Conservation (phyloP, 192 early-diverging fungal genomes). For the Mortierella claussenii region DNA sequence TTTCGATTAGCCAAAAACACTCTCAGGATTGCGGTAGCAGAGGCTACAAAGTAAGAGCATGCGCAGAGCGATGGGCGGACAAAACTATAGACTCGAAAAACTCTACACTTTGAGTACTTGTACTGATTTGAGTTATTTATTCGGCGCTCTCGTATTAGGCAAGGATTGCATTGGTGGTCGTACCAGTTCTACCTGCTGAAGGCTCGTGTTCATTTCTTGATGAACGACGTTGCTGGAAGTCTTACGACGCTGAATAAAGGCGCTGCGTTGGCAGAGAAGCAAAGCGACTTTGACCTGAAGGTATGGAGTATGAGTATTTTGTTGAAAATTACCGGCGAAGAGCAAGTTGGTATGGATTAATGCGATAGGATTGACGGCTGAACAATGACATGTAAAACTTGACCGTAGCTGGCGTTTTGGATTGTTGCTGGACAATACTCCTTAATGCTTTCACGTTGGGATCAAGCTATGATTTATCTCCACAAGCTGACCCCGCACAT, state of each 20-base stretch:
- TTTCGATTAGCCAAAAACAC: slow-evolving; percentile 39
- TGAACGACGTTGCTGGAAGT: slow-evolving; percentile 32
- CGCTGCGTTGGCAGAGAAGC: slow-evolving; percentile 22
- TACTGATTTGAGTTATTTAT: too few relatives aligned
- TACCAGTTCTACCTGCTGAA: slow-evolving; percentile 44
- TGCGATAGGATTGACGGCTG: too few relatives aligned
- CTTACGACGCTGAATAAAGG: slow-evolving; percentile 30
- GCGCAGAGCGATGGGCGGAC: too few relatives aligned
- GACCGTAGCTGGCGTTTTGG: slow-evolving; percentile 43
- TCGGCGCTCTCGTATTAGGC: too few relatives aligned
- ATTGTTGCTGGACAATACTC: slow-evolving; percentile 49
- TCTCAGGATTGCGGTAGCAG: slow-evolving; percentile 12
- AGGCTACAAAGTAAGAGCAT: slow-evolving; percentile 28
- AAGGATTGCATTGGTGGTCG: slow-evolving; percentile 29
- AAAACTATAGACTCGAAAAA: too few relatives aligned
- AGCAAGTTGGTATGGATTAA: too few relatives aligned
- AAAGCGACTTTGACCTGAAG: slow-evolving; percentile 43
- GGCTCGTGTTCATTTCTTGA: slow-evolving; percentile 29
- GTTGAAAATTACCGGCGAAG: too few relatives aligned
- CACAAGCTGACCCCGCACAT: slow-evolving; percentile 28
- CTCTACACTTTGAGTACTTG: too few relatives aligned
- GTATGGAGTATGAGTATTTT: too few relatives aligned
- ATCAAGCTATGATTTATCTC: slow-evolving; percentile 32
- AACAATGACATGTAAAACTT: too few relatives aligned
- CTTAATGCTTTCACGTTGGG: slow-evolving; percentile 39